phyloP scores from a whole-genome alignment of 306 rosid genomes.

The Mimosa bimucronata region DNA sequence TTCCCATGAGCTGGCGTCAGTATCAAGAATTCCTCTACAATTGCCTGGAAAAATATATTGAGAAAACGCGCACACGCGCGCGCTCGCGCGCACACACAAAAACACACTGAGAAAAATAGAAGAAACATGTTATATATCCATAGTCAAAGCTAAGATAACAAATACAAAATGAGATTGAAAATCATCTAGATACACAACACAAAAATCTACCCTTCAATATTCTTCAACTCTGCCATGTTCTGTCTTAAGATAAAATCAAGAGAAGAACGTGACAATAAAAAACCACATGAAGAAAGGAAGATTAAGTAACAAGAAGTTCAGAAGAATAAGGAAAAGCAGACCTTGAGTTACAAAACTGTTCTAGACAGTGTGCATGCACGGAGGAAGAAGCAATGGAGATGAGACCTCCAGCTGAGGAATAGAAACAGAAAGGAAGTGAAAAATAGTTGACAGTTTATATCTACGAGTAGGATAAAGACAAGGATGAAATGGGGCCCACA shows the following conservation, averaged over 20 bases:
- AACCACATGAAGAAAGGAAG: conserved; percentile 23
- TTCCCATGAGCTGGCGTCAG: neutral
- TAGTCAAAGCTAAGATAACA: neutral
- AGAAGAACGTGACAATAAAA: conserved; percentile 22
- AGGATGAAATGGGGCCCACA: conserved; percentile 49
- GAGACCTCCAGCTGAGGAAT: conserved; percentile 38
- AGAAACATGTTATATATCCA: conserved; percentile 10
- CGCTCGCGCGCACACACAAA: neutral
- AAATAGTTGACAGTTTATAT: conserved; percentile 43
- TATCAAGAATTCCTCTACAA: conserved; percentile 18
- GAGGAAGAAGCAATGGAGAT: conserved; percentile 44
- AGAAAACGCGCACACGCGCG: neutral
- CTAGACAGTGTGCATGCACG: conserved; percentile 50
- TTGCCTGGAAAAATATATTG: neutral
- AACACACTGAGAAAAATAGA: conserved; percentile 3
- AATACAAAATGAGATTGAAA: neutral
- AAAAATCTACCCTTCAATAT: conserved; percentile 19
- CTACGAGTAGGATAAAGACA: conserved; percentile 46
- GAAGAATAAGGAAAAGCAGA: conserved; percentile 30
- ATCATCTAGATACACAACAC: conserved; percentile 13
- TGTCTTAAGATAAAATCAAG: conserved; percentile 13
- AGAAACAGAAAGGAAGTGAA: conserved; percentile 47
- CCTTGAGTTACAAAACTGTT: conserved; percentile 52
- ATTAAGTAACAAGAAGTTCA: neutral
- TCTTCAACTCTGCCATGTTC: conserved; percentile 31